Conservation (phyloP, 202 grass and related monocot genomes). For the Dendrocalamus latiflorus region DNA sequence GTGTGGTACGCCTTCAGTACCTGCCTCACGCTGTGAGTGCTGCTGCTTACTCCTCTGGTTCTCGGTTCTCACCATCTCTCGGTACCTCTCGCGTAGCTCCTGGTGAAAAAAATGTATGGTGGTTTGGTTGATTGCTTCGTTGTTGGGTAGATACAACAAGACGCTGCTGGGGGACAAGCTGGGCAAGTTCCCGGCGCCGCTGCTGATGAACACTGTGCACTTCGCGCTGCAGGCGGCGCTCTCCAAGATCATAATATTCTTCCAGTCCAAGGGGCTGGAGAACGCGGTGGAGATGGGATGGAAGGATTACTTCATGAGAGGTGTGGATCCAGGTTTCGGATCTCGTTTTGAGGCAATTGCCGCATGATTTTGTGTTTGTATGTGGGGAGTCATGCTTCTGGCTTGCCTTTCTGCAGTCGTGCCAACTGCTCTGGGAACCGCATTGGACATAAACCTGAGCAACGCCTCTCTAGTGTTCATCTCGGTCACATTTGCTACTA, state of each 20-base stretch:
- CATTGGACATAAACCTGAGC: slow-evolving; percentile 97
- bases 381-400: not conserved
- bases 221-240: slow-evolving; percentile 91
- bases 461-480: slow-evolving; percentile 98
- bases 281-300: slow-evolving; percentile 63
- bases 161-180: slow-evolving; percentile 95
- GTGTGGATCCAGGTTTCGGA: slow-evolving; percentile 28
- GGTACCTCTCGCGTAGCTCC: not conserved
- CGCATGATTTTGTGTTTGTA: not conserved
- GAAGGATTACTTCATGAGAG: slow-evolving; percentile 97
- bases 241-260: slow-evolving; percentile 67
- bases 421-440: slow-evolving; percentile 92
- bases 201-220: slow-evolving; percentile 99
- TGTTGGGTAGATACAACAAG: slow-evolving; percentile 81
- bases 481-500: slow-evolving; percentile 94
- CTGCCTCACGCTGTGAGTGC: slow-evolving; percentile 95
- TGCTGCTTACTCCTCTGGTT: not conserved
- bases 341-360: not conserved
- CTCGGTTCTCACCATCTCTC: not conserved
- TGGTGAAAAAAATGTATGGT: not conserved
- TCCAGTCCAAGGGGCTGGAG: slow-evolving; percentile 66
- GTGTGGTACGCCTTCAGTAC: slow-evolving; percentile 99
- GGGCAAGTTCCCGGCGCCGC: slow-evolving; percentile 94
- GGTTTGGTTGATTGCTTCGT: slow-evolving; percentile 10
- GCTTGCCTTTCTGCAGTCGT: slow-evolving; percentile 64